Percentiles rank a stretch among this genome's conserved stretches.
Conservation (phyloP, 345 rosid genomes). For the Eucalyptus sp. region DNA sequence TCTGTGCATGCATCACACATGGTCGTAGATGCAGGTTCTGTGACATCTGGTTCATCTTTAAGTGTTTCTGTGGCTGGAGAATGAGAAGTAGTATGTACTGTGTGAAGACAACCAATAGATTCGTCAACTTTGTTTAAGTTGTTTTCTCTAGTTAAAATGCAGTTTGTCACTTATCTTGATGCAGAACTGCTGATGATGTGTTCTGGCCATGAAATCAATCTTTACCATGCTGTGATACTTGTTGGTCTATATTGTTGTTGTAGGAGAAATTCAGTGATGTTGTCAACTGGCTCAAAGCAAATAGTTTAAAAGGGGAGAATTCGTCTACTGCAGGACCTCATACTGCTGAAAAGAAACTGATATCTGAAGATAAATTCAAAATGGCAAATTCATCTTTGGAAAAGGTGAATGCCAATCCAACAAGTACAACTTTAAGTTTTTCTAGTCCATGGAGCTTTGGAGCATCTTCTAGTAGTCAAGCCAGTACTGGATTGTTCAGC, state of each 20-base stretch:
- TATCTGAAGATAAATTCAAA: constrained; percentile 28
- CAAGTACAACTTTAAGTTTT: constrained; percentile 4
- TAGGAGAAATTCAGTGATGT: constrained; percentile 88
- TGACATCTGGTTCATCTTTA: not conserved
- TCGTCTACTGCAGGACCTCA: constrained; percentile 25
- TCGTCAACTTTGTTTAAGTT: not conserved
- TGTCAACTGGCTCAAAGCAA: constrained; percentile 77
- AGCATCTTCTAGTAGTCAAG: constrained; percentile 11
- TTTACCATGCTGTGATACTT: not conserved
- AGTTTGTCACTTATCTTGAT: not conserved
- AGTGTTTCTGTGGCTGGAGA: not conserved
- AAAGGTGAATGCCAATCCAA: constrained; percentile 17
- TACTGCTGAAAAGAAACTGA: constrained; percentile 21
- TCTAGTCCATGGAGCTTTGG: constrained; percentile 27
- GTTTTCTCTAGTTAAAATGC: not conserved
- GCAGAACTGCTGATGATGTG: not conserved
- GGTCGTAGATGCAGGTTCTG: not conserved
- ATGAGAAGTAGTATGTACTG: not conserved
- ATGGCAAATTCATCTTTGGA: constrained; percentile 18
- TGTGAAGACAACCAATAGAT: not conserved
- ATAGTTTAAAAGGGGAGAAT: constrained; percentile 32
- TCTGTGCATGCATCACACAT: not conserved
- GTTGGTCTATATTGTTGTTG: not conserved
- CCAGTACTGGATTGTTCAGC: not conserved
- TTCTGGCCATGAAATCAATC: not conserved